Percentiles rank a stretch among this genome's conserved stretches.
These are phyloP conservation scores for Daldinia eschscholtzii DNA, from an alignment of 2,329 filamentous ascomycete genomes.

Conservation along the genomic window DNA sequence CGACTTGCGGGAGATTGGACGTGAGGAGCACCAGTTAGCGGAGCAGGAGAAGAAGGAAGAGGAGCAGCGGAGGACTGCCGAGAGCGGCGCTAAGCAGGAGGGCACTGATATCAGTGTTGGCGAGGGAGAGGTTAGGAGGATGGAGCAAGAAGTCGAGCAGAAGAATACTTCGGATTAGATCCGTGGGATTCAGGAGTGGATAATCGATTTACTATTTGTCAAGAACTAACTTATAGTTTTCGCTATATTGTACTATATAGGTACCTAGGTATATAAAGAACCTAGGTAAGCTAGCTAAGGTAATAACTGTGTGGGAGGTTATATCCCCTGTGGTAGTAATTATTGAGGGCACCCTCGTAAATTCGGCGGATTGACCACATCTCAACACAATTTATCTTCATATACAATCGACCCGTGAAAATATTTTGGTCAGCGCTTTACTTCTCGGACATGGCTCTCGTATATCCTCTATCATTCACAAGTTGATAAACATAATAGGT, in stretches of 20 bases:
- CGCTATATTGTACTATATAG: not conserved
- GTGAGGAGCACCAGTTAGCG: slow-evolving; percentile 41
- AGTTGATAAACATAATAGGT: too few species aligned
- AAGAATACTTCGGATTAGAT: slow-evolving; percentile 21
- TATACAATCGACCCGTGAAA: too few species aligned
- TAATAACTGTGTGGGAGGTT: too few species aligned
- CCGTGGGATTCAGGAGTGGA: not conserved
- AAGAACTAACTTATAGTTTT: not conserved
- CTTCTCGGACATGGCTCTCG: too few species aligned
- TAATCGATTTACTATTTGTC: not conserved
- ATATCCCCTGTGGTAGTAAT: not conserved
- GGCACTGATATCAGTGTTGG: slow-evolving; percentile 16
- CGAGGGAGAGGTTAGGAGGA: slow-evolving; percentile 38
- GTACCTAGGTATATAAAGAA: not conserved
- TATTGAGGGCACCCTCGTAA: too few species aligned
- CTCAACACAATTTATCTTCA: too few species aligned
- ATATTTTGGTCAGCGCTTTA: too few species aligned
- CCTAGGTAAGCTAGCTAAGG: not conserved
- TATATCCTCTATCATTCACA: too few species aligned
- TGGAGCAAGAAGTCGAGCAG: slow-evolving; percentile 39
- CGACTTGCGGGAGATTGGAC: slow-evolving; percentile 57
- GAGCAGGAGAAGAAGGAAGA: slow-evolving; percentile 48
- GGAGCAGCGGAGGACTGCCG: slow-evolving; percentile 45
- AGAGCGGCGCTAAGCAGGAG: slow-evolving; percentile 6
- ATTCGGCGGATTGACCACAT: too few species aligned